Base-by-base conservation (phyloP, 345 rosid genomes). In the Salix purpurea region DNA sequence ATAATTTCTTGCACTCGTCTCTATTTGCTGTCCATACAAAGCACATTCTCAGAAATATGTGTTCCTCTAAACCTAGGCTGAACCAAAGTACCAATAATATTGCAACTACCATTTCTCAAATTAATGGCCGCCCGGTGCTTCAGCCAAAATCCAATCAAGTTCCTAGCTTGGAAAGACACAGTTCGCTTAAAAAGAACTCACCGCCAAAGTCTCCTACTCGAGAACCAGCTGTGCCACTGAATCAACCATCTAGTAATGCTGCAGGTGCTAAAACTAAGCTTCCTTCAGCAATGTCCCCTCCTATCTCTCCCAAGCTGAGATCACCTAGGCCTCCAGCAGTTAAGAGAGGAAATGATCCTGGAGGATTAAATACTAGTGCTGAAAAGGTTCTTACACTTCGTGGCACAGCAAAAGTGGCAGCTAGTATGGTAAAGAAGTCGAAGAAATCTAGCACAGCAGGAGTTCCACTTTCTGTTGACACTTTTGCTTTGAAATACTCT, bases 61-160 rank as follows among this genome's bases (percentile, higher is more conserved):
- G 91, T 83, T 84, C 92, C 73, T 85, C 89, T 44, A 89, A 91
- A 70, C 56, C 79, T 26, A 87, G 85, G 77, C 79, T 50, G 67
- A 76, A 75, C 39, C 68, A 18, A 26, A 42, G 21, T 12, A 40
- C 72, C 37, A 65, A 52, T 23, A 56, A 73, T 69, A 40, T 75
- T 67, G 60, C 68, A 44, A 74, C 78, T 71, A 65, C 79, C 40
- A 68, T 86, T 76, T 76, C 85, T 13, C 83, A 71, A 24, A 85
- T 86, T 81, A 84, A 88, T 54, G 93, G 91, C 28, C 88, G 92
- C 1, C 88, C 83, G 2, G 92, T 91, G 65, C 97, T 90, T 74
- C 90, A 92, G 52, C 97, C 90, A 32, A 87, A 83, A 60, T 88
- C 89, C 23, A 90, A 90, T 84, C 91, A 86, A 82, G 79, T 87